Percentiles rank a stretch among this genome's conserved stretches.
These are phyloP conservation scores for Pyricularia pennisetigena DNA, from an alignment of 2,329 filamentous ascomycete genomes.

Conservation along the genomic window DNA sequence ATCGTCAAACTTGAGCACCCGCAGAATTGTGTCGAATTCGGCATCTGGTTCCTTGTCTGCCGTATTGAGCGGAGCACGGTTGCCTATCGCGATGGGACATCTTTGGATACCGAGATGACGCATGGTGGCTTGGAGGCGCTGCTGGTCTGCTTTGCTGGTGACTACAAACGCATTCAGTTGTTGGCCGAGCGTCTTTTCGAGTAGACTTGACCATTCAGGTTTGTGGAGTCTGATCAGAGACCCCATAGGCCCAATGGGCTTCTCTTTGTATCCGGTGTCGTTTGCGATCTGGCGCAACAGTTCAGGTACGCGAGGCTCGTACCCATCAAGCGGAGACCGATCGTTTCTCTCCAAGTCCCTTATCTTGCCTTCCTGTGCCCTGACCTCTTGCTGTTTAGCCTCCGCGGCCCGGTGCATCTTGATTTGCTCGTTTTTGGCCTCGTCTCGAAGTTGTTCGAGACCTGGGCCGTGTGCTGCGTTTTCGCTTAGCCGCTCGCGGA, in stretches of 20 bases:
- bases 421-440: constrained; percentile 20
- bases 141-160: constrained; percentile 64
- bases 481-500: constrained; percentile 23
- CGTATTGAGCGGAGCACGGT: constrained; percentile 43
- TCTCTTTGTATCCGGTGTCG: constrained; percentile 58
- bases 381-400: constrained; percentile 44
- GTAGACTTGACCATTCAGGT: constrained; percentile 70
- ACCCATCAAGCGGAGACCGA: constrained; percentile 53
- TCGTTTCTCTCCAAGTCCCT: constrained; percentile 43
- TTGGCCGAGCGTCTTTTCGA: constrained; percentile 69
- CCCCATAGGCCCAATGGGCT: constrained; percentile 78
- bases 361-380: constrained; percentile 39
- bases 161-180: constrained; percentile 73
- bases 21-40: constrained; percentile 66
- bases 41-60: constrained; percentile 63
- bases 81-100: constrained; percentile 56
- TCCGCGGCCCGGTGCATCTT: constrained; percentile 21
- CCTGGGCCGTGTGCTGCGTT: constrained; percentile 17
- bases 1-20: constrained; percentile 74
- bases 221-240: constrained; percentile 65
- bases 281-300: constrained; percentile 59
- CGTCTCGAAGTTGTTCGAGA: constrained; percentile 22
- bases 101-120: constrained; percentile 36
- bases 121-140: constrained; percentile 58
- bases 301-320: constrained; percentile 48